Base-by-base conservation (phyloP, 179 eudicot genomes). In the Silene noctiflora region DNA sequence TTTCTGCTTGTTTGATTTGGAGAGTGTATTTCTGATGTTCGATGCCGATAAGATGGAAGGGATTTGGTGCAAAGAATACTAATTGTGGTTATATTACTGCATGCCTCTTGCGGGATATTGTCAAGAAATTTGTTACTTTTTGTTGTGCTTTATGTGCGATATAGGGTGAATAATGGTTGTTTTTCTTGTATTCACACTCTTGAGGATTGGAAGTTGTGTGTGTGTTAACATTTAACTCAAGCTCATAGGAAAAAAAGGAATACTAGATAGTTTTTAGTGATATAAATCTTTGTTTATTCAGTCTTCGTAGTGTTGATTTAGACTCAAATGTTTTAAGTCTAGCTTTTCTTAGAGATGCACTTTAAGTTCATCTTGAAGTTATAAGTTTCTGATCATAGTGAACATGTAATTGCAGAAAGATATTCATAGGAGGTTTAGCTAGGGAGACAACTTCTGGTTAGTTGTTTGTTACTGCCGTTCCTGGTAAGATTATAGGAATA, bases 361-460 rank as follows among this genome's bases (percentile, higher is more conserved):
- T 27, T 46, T 62, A 20, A 22, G 22, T 77, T 60, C 8, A 1
- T 42, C 13, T 29, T 74, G 22, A 22, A 59, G 56, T 46, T 35
- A 21, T 72, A 63, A 72, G 77, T 77, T 79, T 80, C 78, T 83
- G 82, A 80, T 74, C 76, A 42, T 71, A 71, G 79, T 79, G 71
- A 75, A 78, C 64, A 63, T 81, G 58, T 78, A 74, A 78, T 75
- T 87, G 81, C 94, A 94, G 97, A 82, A 92, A 94, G 84, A 94
- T 94, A 53, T 94, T 92, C 89, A 88, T 92, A 76, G 98, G 97
- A 73, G 98, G 98, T 80, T 84, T 94, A 81, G 91, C 98, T 59
- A 94, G 89, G 83, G 97, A 94, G 71, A 89, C 94, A 27, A 94
- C 96, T 58, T 46, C 91, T 88, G 98, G 98, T 94, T 74, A 86